Conservation (phyloP, 345 rosid species). For the Heritiera fomes region DNA sequence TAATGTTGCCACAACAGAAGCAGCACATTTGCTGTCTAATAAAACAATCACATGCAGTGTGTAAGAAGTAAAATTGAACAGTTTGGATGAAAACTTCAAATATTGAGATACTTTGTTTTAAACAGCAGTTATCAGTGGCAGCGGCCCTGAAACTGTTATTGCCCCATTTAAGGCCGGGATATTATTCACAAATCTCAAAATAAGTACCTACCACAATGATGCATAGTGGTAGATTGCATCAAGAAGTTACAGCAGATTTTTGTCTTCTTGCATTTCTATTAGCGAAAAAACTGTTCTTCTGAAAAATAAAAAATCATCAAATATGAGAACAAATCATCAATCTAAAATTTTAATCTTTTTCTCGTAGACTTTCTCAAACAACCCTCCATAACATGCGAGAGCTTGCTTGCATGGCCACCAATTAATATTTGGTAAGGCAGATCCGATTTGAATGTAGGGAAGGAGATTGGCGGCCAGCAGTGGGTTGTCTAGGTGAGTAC, state of each 20-base stretch:
- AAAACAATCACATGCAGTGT: neutral
- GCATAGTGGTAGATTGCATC: neutral
- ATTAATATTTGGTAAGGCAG: neutral
- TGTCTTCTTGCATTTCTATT: neutral
- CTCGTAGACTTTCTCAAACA: neutral
- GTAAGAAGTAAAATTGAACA: neutral
- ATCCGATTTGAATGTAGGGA: neutral
- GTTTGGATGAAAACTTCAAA: neutral
- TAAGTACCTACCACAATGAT: neutral
- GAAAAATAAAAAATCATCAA: neutral
- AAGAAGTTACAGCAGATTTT: neutral
- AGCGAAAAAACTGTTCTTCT: neutral
- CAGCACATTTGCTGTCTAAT: neutral
- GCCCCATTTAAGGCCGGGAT: neutral
- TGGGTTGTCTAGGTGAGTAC: too few relatives aligned
- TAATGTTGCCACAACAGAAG: neutral
- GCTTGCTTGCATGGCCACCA: neutral
- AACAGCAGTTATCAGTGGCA: too few relatives aligned
- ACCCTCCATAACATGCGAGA: neutral
- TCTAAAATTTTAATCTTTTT: neutral
- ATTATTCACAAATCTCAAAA: neutral
- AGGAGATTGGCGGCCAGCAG: neutral
- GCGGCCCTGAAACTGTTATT: neutral
- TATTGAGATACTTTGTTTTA: neutral
- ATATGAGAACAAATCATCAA: neutral